Conservation (phyloP, 31 red algal species). For the Odonthalia washingtoniensis region DNA sequence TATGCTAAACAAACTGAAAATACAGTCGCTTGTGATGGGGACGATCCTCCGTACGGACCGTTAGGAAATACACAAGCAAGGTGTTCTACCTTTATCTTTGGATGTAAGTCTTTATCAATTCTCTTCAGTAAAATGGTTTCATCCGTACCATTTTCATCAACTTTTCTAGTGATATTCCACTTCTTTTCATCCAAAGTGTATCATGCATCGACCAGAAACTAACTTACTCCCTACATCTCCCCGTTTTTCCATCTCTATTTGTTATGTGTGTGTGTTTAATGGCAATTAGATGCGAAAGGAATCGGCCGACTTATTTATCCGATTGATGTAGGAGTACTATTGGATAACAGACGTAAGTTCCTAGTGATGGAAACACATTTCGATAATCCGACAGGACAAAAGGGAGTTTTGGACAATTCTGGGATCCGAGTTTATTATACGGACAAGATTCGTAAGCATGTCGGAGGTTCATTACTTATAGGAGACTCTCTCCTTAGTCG, state of each 20-base stretch:
- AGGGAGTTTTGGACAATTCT: conserved; percentile 31
- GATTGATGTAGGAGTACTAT: conserved; percentile 23
- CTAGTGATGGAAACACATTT: conserved; percentile 60
- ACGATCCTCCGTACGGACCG: not conserved
- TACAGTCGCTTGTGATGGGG: conserved; percentile 37
- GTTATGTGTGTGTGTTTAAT: too few relatives aligned
- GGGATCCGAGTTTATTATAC: conserved; percentile 50
- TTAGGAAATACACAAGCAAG: conserved; percentile 27
- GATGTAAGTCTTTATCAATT: conserved; percentile 45
- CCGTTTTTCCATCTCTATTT: too few relatives aligned
- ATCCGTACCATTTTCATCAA: not conserved
- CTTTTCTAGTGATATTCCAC: too few relatives aligned
- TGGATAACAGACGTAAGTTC: not conserved
- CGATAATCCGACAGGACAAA: conserved; percentile 25
- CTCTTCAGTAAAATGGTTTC: not conserved
- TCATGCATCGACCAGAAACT: not conserved
- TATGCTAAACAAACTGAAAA: conserved; percentile 11
- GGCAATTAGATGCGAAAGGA: conserved; percentile 49
- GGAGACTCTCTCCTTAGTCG: conserved; percentile 50
- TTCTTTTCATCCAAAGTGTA: not conserved
- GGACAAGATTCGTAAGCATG: conserved; percentile 18
- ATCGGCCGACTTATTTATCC: conserved; percentile 14
- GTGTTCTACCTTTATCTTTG: conserved; percentile 63
- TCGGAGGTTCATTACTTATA: conserved; percentile 38
- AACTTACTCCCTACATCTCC: too few relatives aligned